A percentile compares a stretch with the other conserved stretches of the same genome.
Conservation (phyloP, 805 yeast species). For the Saturnispora sanitii region DNA sequence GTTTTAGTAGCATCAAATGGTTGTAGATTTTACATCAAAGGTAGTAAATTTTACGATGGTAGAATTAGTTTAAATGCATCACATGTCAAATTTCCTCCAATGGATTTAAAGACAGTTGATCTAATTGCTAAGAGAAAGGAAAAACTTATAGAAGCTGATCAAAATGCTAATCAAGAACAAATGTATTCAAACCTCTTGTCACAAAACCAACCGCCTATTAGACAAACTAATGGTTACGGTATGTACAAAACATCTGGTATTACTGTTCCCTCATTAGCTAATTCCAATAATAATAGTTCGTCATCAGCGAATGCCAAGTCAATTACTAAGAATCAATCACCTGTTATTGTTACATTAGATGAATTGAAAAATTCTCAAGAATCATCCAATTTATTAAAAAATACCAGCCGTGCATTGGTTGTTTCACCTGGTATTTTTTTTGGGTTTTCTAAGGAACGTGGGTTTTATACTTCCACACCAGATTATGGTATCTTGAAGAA, state of each 20-base stretch:
- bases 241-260: background rate
- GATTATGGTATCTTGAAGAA: conserved; percentile 79
- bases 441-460: conserved; percentile 43
- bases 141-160: conserved; percentile 30
- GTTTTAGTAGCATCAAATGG: conserved; percentile 78
- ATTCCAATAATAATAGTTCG: background rate
- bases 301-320: conserved; percentile 10
- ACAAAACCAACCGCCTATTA: background rate
- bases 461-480: conserved; percentile 62
- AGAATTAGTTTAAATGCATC: conserved; percentile 28
- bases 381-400: conserved; percentile 43
- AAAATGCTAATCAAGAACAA: conserved; percentile 3
- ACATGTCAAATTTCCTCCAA: conserved; percentile 38
- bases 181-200: conserved; percentile 3
- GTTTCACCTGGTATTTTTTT: conserved; percentile 83
- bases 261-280: conserved; percentile 1
- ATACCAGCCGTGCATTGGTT: conserved; percentile 48
- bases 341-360: conserved; percentile 22
- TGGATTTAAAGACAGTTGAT: conserved; percentile 25
- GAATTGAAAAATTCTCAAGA: conserved; percentile 45
- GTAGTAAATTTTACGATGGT: conserved; percentile 31
- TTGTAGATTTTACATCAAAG: conserved; percentile 61
- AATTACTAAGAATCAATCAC: conserved; percentile 22
- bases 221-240: no score
- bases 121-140: conserved; percentile 28